Base-by-base conservation (phyloP, 108 stramenopile genomes). In the Cyclotella distinguenda region DNA sequence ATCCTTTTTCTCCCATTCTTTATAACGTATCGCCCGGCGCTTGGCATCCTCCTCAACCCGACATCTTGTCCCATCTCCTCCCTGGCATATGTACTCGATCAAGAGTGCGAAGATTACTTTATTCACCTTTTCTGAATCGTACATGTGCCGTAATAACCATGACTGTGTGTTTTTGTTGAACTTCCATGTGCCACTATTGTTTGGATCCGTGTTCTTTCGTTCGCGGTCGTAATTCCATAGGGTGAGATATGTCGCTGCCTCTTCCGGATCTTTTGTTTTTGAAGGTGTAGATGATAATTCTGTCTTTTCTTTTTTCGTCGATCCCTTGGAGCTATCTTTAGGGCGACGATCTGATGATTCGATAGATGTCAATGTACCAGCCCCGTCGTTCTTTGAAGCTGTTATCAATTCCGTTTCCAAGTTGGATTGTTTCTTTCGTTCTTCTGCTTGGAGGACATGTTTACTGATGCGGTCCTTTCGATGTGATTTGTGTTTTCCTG, bases 91-190 rank as follows among this genome's bases (percentile, higher is more conserved):
- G 56, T 91, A 94, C 53, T 89, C 84, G 3, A 89, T 38, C 35
- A 94, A 56, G 9, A 86, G 6, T 1, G 62, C 26, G 63, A 91
- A 91, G 0, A 79, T 60, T 0, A 66, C n/a, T 64, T 94, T 94
- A 42, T 73, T 38, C 4, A 94, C 83, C 60, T 84, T 84, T n/a
- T 87, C 88, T 15, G 74, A 82, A 35, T 91, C 79, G 77, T 90
- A 96, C 91, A 94, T 88, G 68, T 94, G 89, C 18, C 93, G 74
- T 16, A 94, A 81, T 0, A 96, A 64, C 95, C 95, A 96, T 30
- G 91, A 86, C 76, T 96, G 95, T 2, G 91, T 94, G 63, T 96
- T 96, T 66, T 96, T 96, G 64, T 93, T 93, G 80, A 96, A 96
- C 81, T 94, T 96, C 95, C 95, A 96, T 6, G 52, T 18, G 8